Evolutionary conservation across 2,329 filamentous ascomycete species (phyloP), one percentile per base, ranked within the genome.

Genomic region (Diaporthe citrichinensis): DNA sequence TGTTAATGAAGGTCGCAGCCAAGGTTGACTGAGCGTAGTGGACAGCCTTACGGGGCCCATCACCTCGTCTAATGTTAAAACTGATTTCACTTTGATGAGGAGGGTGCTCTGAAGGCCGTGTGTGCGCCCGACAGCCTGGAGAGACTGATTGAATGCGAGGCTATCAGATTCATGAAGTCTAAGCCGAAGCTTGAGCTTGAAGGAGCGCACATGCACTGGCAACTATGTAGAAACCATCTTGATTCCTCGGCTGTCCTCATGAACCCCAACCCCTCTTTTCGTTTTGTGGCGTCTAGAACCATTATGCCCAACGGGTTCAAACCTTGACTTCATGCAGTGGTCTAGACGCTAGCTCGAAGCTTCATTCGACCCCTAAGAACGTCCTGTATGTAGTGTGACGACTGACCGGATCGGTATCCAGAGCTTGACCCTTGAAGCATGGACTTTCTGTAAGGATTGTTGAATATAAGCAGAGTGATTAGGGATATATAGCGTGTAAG

Each of bases 261-360:
- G 28, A 5, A 4, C 31, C 62, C 65, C 15, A 17, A 10, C 14
- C 36, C 17, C 23, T 36, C 23, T 14, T 41, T 14, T 12, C 14
- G 9, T 55, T 28, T 9, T 55, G 49, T 69, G 23, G 46, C 49
- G 36, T 55, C 49, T 51, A 28, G 34, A 55, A 69, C 41, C 31
- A 2, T 12, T 17, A 28, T 41, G 14, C 49, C 31, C 15, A 28
- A 69, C 31, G 31, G 31, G 49, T 28, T 69, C 34, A 8, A 36
- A 23, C 49, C n/a, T 25, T 3, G 49, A 55, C 65, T 23, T 23
- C 34, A 36, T 69, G 65, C 49, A 69, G 65, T 55, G 23, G 31
- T 55, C 49, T 55, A 53, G 31, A 55, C 49, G 34, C 65, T 69
- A 55, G 65, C 36, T 41, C 49, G 8, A 55, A 69, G 34, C 65